Evolutionary conservation across 371 early-diverging fungal species (phyloP).

Genomic region (Apophysomyces sp.): DNA sequence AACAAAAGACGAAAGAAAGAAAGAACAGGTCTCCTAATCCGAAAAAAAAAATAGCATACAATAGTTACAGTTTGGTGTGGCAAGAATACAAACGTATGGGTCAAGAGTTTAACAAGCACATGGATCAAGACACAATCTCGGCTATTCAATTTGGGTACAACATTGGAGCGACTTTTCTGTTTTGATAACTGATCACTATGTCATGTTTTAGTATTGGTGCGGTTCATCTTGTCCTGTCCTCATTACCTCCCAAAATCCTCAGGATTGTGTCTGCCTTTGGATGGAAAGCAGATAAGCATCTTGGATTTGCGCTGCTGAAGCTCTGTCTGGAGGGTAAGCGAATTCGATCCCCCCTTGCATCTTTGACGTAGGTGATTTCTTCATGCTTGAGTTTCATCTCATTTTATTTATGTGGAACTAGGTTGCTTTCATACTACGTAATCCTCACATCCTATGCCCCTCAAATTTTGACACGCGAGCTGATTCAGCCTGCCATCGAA

Average conservation of each 20-base stretch:
- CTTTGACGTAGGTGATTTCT: conserved; percentile 44
- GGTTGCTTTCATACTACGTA: conserved; percentile 42
- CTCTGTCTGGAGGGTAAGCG: conserved; percentile 50
- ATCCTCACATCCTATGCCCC: conserved; percentile 45
- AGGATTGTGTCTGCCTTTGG: conserved; percentile 54
- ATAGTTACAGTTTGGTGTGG: conserved; percentile 40
- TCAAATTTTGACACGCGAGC: conserved; percentile 39
- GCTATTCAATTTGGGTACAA: conserved; percentile 43
- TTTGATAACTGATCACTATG: background rate
- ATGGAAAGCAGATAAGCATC: conserved; percentile 53
- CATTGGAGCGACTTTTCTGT: background rate
- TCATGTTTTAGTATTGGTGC: conserved; percentile 47
- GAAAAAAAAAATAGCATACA: conserved; percentile 24
- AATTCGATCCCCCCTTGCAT: conserved; percentile 53
- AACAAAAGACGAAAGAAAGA: background rate
- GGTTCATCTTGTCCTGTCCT: conserved; percentile 51
- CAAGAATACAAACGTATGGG: conserved; percentile 45
- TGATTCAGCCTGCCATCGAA: conserved; percentile 56
- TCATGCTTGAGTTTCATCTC: background rate
- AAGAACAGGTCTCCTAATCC: background rate
- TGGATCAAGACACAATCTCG: conserved; percentile 36
- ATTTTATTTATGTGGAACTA: background rate
- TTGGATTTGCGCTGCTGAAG: conserved; percentile 55
- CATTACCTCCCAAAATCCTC: conserved; percentile 54
- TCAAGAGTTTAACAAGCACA: conserved; percentile 29